Conservation (phyloP, 371 early-diverging fungal species). For the Mucor irregularis region DNA sequence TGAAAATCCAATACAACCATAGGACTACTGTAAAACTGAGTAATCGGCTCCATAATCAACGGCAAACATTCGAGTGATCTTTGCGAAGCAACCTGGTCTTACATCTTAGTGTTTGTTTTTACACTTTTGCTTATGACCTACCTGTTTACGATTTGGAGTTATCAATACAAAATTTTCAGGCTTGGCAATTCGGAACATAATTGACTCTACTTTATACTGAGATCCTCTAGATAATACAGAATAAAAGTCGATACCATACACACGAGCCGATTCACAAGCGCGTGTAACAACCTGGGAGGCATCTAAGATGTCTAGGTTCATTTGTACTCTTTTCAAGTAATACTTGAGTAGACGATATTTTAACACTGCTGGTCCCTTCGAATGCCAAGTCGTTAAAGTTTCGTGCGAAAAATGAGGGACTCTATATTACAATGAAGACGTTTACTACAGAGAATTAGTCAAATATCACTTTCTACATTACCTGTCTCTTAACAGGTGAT, state of each 20-base stretch:
- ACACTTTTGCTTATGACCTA: too few relatives aligned
- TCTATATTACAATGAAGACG: constrained; percentile 32
- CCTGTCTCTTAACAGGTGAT: constrained; percentile 71
- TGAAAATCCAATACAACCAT: constrained; percentile 90
- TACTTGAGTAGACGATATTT: constrained; percentile 66
- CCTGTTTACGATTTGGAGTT: constrained; percentile 69
- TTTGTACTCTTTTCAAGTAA: constrained; percentile 69
- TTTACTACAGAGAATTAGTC: too few relatives aligned
- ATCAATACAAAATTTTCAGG: constrained; percentile 73
- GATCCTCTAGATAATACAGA: constrained; percentile 88
- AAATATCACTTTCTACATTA: too few relatives aligned
- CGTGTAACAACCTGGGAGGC: constrained; percentile 67
- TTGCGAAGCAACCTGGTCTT: constrained; percentile 66
- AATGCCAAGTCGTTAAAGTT: constrained; percentile 71
- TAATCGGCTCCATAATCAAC: constrained; percentile 85
- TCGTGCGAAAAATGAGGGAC: constrained; percentile 62
- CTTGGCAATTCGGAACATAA: constrained; percentile 82
- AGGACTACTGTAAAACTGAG: constrained; percentile 80
- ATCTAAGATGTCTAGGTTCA: constrained; percentile 70
- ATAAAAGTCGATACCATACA: constrained; percentile 87
- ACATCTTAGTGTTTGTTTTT: too few relatives aligned
- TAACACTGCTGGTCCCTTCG: constrained; percentile 38
- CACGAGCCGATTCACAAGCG: constrained; percentile 83
- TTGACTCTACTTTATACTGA: constrained; percentile 87
- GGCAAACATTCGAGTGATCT: constrained; percentile 83